Base-by-base conservation (phyloP, 2,329 filamentous ascomycete genomes). In the Penicillium paneum region DNA sequence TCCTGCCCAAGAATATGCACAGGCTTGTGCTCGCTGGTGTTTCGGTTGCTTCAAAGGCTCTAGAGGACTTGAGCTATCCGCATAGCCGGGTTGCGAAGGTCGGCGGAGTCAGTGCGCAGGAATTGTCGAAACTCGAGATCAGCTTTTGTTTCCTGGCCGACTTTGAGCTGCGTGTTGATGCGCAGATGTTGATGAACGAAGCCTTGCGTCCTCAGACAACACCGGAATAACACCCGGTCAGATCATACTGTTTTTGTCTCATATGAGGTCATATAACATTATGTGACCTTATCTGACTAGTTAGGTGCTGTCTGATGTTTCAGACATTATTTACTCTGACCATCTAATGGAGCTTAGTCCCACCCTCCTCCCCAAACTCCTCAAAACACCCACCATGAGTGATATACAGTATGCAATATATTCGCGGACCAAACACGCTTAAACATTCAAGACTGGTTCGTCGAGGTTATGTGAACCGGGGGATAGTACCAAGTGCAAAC, bases 11-110 rank as follows among this genome's bases (percentile, higher is more conserved):
- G 53, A 97, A 96, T 59, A 88, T 90, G 57, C 93, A 99, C 71
- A 85, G 94, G 2, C 78, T 97, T 8, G 80, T 96, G 31, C 81
- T 99, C 15, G 92, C 91, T 0, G 90, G 89, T 7, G 79, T 97
- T 49, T 80, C 92, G 34, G 89, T 97, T 3, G 91, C 93, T 13
- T 94, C 92, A 83, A 99, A 97, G 76, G 90, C 91, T 0, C 77
- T 97, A n/a, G 93, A 99, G 72, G 93, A 97, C 71, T 81, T 93
- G 50, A 89, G 87, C 63, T 96, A 95, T 75, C 84, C 90, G 8
- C 93, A 97, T 74, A 81, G 81, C 56, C 88, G 91, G 52, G 86
- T 97, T 61, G 87, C 93, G 17, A 88, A 87, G 61, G 92, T 97
- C 1, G 93, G 94, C 39, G 93, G 93, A 17, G 91, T 97, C 15